phyloP scores from a whole-genome alignment of 306 rosid genomes.

The Lathyrus aphaca region DNA sequence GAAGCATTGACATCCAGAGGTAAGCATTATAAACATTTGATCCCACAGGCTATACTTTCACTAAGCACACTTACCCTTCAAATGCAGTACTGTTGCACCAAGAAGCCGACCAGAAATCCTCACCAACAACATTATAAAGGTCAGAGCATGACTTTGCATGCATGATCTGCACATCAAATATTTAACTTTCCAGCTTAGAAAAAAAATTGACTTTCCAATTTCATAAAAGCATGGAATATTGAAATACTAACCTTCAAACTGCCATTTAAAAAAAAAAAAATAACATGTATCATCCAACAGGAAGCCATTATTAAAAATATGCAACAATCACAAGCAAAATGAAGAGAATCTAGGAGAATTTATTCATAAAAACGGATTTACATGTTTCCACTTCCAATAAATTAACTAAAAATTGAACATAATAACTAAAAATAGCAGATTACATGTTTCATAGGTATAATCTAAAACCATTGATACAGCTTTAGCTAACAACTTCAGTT shows the following conservation, averaged over 20 bases:
- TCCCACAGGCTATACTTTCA: slow-evolving; percentile 27
- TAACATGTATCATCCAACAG: neutral
- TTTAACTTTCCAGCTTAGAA: slow-evolving; percentile 3
- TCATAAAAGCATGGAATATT: slow-evolving; percentile 15
- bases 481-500: slow-evolving; percentile 15
- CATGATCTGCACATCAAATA: slow-evolving; percentile 63
- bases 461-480: slow-evolving; percentile 6
- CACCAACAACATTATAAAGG: slow-evolving; percentile 75
- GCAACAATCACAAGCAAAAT: slow-evolving; percentile 14
- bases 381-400: slow-evolving; percentile 1
- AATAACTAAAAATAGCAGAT: neutral
- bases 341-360: slow-evolving; percentile 4
- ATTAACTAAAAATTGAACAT: slow-evolving; percentile 10
- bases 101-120: slow-evolving; percentile 93
- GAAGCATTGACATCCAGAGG: slow-evolving; percentile 42
- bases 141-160: slow-evolving; percentile 86
- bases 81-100: slow-evolving; percentile 91
- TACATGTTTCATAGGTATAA: slow-evolving; percentile 18
- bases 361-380: neutral
- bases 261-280: neutral
- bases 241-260: slow-evolving; percentile 1
- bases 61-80: slow-evolving; percentile 67
- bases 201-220: slow-evolving; percentile 10
- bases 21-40: slow-evolving; percentile 38
- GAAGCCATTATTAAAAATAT: neutral